Evolutionary conservation across 306 rosid genomes (phyloP).

Genomic region (Oemleria cerasiformis): DNA sequence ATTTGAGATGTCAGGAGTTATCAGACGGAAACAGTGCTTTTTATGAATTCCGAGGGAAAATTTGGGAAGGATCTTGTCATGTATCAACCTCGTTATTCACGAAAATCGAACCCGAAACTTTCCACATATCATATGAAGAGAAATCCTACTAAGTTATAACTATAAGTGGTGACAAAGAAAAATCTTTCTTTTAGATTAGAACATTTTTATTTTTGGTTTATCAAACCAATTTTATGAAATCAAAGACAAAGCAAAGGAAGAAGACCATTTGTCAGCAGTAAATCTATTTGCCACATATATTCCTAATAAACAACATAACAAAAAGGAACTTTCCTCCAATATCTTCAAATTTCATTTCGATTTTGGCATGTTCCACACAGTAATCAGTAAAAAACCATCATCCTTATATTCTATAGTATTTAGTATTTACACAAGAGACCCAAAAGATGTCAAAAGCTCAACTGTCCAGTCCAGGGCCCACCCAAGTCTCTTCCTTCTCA

Average conservation of each 20-base stretch:
- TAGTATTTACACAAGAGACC: conserved; percentile 34
- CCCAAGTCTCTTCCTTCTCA: neutral
- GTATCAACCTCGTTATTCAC: no score
- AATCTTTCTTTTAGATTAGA: no score
- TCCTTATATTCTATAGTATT: conserved; percentile 12
- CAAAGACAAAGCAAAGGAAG: neutral
- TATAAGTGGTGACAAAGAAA: no score
- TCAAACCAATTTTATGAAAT: no score
- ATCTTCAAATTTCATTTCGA: conserved; percentile 1
- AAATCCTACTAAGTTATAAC: no score
- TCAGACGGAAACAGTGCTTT: no score
- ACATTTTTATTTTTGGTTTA: no score
- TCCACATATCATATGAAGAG: no score
- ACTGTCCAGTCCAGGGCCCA: neutral
- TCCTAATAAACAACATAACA: neutral
- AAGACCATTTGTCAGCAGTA: neutral
- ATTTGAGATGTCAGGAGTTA: no score
- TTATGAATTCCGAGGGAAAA: no score
- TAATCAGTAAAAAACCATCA: neutral
- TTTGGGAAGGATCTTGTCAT: no score
- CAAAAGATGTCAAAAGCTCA: neutral
- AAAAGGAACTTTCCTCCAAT: conserved; percentile 23
- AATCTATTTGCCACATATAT: neutral
- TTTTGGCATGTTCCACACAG: neutral
- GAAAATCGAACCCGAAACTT: no score